These are phyloP conservation scores for Articulospora tetracladia DNA, from an alignment of 495 filamentous ascomycete species.

Conservation along the genomic window DNA sequence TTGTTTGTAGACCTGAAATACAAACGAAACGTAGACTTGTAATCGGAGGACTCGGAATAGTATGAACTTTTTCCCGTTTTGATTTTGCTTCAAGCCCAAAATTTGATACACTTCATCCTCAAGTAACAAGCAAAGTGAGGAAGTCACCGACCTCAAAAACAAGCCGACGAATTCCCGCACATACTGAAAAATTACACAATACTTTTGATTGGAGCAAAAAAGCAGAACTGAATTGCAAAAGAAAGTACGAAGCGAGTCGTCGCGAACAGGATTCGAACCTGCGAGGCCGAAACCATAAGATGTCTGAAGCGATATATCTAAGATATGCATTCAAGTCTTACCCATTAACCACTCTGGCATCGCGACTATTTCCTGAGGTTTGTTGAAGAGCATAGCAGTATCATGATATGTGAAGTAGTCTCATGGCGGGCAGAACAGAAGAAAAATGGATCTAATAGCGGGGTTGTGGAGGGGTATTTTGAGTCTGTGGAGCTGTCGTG, in stretches of 20 bases:
- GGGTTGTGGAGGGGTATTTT: background rate
- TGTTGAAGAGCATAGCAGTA: background rate
- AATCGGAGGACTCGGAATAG: no score
- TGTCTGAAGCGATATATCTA: constrained; percentile 29
- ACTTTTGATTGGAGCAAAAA: background rate
- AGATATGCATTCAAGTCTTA: constrained; percentile 46
- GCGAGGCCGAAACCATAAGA: constrained; percentile 47
- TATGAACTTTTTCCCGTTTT: no score
- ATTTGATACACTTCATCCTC: no score
- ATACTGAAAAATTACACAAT: background rate
- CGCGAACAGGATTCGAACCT: constrained; percentile 35
- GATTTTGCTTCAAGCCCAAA: no score
- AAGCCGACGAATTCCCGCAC: no score
- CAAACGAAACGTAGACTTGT: no score
- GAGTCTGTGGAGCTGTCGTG: no score
- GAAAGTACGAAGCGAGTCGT: background rate
- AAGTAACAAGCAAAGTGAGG: no score
- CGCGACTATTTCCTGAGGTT: constrained; percentile 21
- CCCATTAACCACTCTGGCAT: constrained; percentile 51
- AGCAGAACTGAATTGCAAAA: background rate
- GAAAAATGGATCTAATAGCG: background rate
- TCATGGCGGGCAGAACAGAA: no score
- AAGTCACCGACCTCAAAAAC: no score
- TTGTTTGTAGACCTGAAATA: no score
- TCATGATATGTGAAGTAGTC: background rate